These are phyloP conservation scores for Solanum gracilifrons DNA, from an alignment of 257 asterid genomes.

Conservation along the genomic window DNA sequence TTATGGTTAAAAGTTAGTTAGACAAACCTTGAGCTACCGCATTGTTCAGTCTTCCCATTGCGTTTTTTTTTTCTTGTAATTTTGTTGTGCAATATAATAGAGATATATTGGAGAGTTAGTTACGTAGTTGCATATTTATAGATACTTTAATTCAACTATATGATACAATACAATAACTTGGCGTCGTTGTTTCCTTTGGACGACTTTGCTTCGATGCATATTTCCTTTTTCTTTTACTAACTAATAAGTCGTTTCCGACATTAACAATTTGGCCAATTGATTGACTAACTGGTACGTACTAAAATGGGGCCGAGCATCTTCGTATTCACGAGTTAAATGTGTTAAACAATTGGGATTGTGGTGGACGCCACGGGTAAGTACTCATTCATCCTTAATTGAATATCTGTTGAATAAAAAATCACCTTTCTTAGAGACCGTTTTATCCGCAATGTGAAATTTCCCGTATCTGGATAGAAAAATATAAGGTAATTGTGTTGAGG, in stretches of 20 bases:
- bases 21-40: not conserved
- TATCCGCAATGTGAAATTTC: too few species aligned
- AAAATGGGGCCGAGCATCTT: too few species aligned
- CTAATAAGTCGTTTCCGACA: not conserved
- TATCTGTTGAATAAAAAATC: too few species aligned
- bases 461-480: too few species aligned
- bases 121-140: not conserved
- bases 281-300: too few species aligned
- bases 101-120: not conserved
- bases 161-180: not conserved
- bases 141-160: not conserved
- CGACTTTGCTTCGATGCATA: not conserved
- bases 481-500: too few species aligned
- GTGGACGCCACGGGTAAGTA: too few species aligned
- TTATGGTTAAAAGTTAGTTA: too few species aligned
- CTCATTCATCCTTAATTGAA: too few species aligned
- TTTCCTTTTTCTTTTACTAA: not conserved
- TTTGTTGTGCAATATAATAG: not conserved
- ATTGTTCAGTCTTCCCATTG: not conserved
- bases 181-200: not conserved
- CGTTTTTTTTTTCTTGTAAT: not conserved
- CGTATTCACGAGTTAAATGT: too few species aligned
- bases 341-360: too few species aligned
- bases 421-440: too few species aligned
- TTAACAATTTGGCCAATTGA: not conserved